Evolutionary conservation across 2,329 filamentous ascomycete species (phyloP).

Genomic region (Fusarium paranaense): DNA sequence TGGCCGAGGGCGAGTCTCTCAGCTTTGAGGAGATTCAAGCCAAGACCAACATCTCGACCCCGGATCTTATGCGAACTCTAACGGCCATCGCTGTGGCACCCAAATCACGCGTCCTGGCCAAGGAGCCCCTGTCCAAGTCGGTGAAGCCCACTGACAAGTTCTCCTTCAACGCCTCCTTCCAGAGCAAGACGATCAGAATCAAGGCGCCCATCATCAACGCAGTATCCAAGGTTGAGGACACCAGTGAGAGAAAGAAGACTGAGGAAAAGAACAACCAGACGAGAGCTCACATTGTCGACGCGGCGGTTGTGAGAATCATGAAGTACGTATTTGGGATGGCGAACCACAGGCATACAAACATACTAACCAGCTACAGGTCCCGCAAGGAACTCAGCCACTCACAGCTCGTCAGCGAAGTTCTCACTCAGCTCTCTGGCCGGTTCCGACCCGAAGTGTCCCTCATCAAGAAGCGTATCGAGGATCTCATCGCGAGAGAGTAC

Average conservation of each 20-base stretch:
- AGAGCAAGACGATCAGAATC: constrained; percentile 85
- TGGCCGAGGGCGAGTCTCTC: constrained; percentile 64
- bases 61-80: constrained; percentile 81
- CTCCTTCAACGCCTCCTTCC: constrained; percentile 83
- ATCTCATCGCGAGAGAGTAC: constrained; percentile 81
- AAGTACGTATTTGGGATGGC: constrained; percentile 69
- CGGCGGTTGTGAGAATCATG: constrained; percentile 85
- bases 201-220: constrained; percentile 88
- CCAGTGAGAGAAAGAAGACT: constrained; percentile 75
- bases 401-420: constrained; percentile 77
- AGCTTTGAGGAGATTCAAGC: constrained; percentile 84
- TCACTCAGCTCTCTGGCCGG: constrained; percentile 73
- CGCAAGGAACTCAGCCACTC: constrained; percentile 78
- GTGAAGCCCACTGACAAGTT: constrained; percentile 84
- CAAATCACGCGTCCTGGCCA: constrained; percentile 84
- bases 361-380: constrained; percentile 62
- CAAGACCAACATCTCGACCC: constrained; percentile 79
- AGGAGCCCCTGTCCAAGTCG: constrained; percentile 82
- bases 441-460: constrained; percentile 82
- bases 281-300: constrained; percentile 77
- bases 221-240: constrained; percentile 86
- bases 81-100: constrained; percentile 85
- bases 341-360: neutral
- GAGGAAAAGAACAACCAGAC: constrained; percentile 81
- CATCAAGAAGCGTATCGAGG: constrained; percentile 86